phyloP scores from a whole-genome alignment of 306 rosid species.

The Fagus crenata region DNA sequence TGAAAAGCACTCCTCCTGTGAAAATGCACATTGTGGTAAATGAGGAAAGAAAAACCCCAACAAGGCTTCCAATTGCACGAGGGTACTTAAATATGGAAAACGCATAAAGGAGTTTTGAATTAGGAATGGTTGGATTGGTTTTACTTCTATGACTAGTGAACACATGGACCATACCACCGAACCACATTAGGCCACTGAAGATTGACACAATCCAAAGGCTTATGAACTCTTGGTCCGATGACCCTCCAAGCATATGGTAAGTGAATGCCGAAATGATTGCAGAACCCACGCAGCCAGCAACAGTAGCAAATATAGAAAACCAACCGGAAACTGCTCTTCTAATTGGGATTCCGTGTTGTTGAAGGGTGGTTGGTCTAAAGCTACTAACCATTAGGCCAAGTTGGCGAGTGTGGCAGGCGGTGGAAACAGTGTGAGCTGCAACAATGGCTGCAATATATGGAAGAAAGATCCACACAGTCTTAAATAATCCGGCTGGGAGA shows the following conservation, averaged over 20 bases:
- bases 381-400: conserved; percentile 68
- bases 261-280: conserved; percentile 73
- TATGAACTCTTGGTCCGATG: conserved; percentile 31
- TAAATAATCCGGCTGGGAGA: conserved; percentile 70
- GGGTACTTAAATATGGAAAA: conserved; percentile 57
- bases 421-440: conserved; percentile 55
- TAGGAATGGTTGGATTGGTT: conserved; percentile 26
- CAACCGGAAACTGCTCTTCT: conserved; percentile 51
- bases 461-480: conserved; percentile 55
- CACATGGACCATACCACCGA: conserved; percentile 58
- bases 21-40: conserved; percentile 69
- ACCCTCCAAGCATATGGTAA: conserved; percentile 65
- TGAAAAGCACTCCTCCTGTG: conserved; percentile 61
- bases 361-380: conserved; percentile 43
- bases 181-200: conserved; percentile 81
- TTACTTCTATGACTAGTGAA: conserved; percentile 38
- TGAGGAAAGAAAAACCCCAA: conserved; percentile 57
- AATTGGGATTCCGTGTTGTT: conserved; percentile 34
- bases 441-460: conserved; percentile 62
- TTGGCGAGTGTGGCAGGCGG: conserved; percentile 79
- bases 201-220: conserved; percentile 87
- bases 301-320: conserved; percentile 54
- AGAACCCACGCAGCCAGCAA: conserved; percentile 52
- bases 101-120: conserved; percentile 35
- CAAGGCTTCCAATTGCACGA: conserved; percentile 65